Percentiles rank a stretch among this genome's conserved stretches.
Evolutionary conservation across 2,329 filamentous ascomycete species (phyloP).

Genomic region (Calycina herbarum): DNA sequence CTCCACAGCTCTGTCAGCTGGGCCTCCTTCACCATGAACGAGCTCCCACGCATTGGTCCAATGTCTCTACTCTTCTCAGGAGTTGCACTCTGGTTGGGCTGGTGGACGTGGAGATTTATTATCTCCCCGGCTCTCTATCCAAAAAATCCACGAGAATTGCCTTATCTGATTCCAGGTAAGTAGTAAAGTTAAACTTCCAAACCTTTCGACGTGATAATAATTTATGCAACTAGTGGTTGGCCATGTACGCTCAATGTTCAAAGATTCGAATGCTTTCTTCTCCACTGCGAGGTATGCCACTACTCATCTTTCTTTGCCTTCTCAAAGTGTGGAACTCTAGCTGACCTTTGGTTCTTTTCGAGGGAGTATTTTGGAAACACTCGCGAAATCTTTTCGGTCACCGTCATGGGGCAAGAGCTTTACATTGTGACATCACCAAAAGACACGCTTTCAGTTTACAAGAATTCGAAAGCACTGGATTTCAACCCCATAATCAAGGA

Average conservation of each 20-base stretch:
- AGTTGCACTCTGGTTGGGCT: neutral
- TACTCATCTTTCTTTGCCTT: too few species aligned
- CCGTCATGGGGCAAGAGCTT: conserved; percentile 2
- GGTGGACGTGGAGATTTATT: neutral
- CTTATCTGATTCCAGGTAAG: conserved; percentile 8
- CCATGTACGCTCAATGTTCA: neutral
- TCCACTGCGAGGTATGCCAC: neutral
- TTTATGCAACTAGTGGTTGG: neutral
- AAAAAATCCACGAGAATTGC: conserved; percentile 1
- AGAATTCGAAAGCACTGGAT: neutral
- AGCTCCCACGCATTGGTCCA: too few species aligned
- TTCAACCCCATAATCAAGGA: neutral
- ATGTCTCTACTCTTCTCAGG: too few species aligned
- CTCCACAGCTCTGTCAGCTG: too few species aligned
- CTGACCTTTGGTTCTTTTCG: too few species aligned
- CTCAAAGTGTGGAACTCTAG: neutral
- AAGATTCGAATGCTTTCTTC: conserved; percentile 7
- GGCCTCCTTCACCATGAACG: too few species aligned
- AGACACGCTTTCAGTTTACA: conserved; percentile 1
- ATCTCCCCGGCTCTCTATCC: neutral
- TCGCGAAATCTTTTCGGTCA: neutral
- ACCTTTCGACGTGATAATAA: neutral
- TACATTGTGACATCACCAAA: conserved; percentile 8
- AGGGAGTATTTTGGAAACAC: conserved; percentile 7
- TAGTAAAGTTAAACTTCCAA: too few species aligned